These are phyloP conservation scores for Mycena indigotica DNA, from an alignment of 768 basidiomycete genomes.

Conservation along the genomic window DNA sequence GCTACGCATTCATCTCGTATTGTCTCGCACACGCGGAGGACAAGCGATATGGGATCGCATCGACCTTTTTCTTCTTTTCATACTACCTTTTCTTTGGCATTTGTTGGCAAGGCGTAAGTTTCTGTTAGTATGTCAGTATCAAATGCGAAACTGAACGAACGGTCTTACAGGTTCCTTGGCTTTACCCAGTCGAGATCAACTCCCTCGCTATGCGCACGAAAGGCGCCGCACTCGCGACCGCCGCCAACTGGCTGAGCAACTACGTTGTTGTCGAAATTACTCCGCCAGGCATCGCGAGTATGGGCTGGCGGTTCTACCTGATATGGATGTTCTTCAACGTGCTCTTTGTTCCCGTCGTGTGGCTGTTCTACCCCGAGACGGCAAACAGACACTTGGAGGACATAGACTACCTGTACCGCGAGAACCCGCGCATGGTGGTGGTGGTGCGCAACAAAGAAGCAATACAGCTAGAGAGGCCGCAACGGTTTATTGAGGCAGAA, in stretches of 20 bases:
- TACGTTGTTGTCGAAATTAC: slow-evolving; percentile 54
- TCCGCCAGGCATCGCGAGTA: slow-evolving; percentile 45
- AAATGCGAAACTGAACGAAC: not conserved
- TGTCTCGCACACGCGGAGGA: slow-evolving; percentile 41
- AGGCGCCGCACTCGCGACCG: slow-evolving; percentile 50
- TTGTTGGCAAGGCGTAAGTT: slow-evolving; percentile 55
- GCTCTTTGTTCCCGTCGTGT: slow-evolving; percentile 49
- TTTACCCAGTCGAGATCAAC: slow-evolving; percentile 56
- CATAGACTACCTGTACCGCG: slow-evolving; percentile 50
- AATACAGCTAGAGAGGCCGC: slow-evolving; percentile 44
- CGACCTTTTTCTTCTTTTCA: slow-evolving; percentile 51
- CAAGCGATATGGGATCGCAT: slow-evolving; percentile 41
- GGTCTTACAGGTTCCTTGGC: slow-evolving; percentile 44
- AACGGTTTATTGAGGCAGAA: slow-evolving; percentile 44
- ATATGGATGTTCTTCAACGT: slow-evolving; percentile 54
- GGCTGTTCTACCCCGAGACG: slow-evolving; percentile 51
- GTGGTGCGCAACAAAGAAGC: slow-evolving; percentile 47
- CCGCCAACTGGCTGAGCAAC: slow-evolving; percentile 56
- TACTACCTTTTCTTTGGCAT: slow-evolving; percentile 56
- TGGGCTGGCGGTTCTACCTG: slow-evolving; percentile 53
- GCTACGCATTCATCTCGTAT: slow-evolving; percentile 47
- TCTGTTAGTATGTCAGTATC: not conserved
- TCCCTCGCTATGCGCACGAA: slow-evolving; percentile 52
- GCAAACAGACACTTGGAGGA: slow-evolving; percentile 52
- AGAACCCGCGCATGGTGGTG: slow-evolving; percentile 43